These are phyloP conservation scores for Alternaria solani DNA, from an alignment of 2,329 filamentous ascomycete species.

Conservation along the genomic window DNA sequence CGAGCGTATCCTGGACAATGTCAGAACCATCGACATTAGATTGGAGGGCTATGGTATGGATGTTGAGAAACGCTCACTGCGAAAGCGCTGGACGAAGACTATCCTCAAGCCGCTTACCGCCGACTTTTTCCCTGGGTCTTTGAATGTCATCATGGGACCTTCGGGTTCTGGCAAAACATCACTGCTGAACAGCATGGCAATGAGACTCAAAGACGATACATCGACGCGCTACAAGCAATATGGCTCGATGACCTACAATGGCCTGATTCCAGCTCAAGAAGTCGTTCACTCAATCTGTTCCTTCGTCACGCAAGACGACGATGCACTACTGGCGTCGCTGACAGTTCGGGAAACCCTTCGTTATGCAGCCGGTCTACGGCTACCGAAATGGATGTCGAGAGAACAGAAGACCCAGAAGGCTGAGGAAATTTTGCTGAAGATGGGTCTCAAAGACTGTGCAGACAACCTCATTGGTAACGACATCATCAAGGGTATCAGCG, in stretches of 20 bases:
- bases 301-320: slow-evolving; percentile 81
- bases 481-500: slow-evolving; percentile 78
- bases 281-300: slow-evolving; percentile 77
- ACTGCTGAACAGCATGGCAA: slow-evolving; percentile 75
- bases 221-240: slow-evolving; percentile 68
- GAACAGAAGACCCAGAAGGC: slow-evolving; percentile 72
- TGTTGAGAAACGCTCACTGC: slow-evolving; percentile 67
- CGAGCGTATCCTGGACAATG: slow-evolving; percentile 60
- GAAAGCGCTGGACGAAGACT: slow-evolving; percentile 57
- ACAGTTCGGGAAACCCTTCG: slow-evolving; percentile 78
- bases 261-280: slow-evolving; percentile 69
- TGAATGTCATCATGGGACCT: slow-evolving; percentile 83
- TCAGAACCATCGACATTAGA: slow-evolving; percentile 69
- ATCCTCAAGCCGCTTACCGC: slow-evolving; percentile 74
- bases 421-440: slow-evolving; percentile 75
- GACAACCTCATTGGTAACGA: slow-evolving; percentile 77
- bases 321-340: slow-evolving; percentile 75
- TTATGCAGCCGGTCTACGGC: slow-evolving; percentile 72
- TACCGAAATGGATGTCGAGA: slow-evolving; percentile 74
- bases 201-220: slow-evolving; percentile 68
- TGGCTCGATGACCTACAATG: slow-evolving; percentile 75
- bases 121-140: slow-evolving; percentile 70
- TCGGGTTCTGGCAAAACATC: slow-evolving; percentile 81
- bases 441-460: slow-evolving; percentile 80
- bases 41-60: slow-evolving; percentile 70